Base-by-base conservation (phyloP, 2,329 filamentous ascomycete genomes). In the Fusarium continuum region DNA sequence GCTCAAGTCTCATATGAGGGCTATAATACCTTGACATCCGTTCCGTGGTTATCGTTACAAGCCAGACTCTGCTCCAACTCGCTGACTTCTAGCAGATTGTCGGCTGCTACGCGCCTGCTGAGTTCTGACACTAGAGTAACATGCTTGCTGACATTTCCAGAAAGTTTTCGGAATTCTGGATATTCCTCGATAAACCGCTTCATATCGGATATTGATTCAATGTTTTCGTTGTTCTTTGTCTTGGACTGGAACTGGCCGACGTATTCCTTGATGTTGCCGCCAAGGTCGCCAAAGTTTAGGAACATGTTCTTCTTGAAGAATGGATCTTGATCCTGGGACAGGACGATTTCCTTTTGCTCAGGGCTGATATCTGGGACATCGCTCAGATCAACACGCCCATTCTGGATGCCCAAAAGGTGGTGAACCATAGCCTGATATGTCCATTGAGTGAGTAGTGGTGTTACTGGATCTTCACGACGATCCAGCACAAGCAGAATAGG, bases 351-450 rank as follows among this genome's bases (percentile, higher is more conserved):
- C 72, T 90, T 93, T 49, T 97, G 82, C 74, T 97, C 94, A 2
- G 92, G 90, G 14, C 91, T 84, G 52, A 96, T 87, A 50, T 96
- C 93, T 11, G 91, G 91, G 1, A 97, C 88, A 51, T 91, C 86
- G 61, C 89, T 90, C 28, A 99, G 82, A 72, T 97, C 91, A 1
- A 99, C 95, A 45, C 94, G 86, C n/a, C 95, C 95, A 74, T 98
- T 98, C 55, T 91, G 87, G 66, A 99, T 97, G 6, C 95, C 95
- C 11, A 99, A 82, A 3, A 98, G 80, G 72, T 99, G 95, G 74
- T 99, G 95, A 1, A 99, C 95, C 93, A 99, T 99, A n/a, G 95
- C 95, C 78, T 99, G 95, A 73, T 99, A 99, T 22, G 95, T 99
- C 95, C 95, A 99, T 75, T 99, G 95, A 4, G 93, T 97, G 43